Conservation (phyloP, 2,329 filamentous ascomycete species). For the Aureobasidium lini region DNA sequence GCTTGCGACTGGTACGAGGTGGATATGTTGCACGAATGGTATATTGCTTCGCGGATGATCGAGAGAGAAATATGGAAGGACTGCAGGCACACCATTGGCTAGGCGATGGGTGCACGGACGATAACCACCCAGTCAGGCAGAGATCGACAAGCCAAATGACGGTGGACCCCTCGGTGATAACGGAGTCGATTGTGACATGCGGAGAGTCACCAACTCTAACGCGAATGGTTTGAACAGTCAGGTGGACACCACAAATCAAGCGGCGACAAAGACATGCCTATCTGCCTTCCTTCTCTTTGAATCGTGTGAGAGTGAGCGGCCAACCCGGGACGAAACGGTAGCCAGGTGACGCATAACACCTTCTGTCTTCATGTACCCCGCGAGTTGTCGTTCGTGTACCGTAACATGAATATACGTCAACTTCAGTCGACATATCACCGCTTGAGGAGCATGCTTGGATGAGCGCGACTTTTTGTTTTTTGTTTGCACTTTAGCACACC, state of each 20-base stretch:
- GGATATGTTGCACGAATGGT: conserved; percentile 4
- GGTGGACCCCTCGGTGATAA: not conserved
- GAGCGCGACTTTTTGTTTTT: not conserved
- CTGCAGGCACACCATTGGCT: not conserved
- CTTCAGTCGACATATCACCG: not conserved
- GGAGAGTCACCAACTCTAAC: conserved; percentile 5
- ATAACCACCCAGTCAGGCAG: not conserved
- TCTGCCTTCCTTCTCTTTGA: not conserved
- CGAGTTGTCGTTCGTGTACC: conserved; percentile 2
- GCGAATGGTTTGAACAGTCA: not conserved
- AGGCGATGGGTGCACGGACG: not conserved
- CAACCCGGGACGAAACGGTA: not conserved
- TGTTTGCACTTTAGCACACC: not conserved
- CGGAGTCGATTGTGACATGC: not conserved
- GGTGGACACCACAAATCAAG: not conserved
- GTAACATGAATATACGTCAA: conserved; percentile 15
- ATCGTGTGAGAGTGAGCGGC: conserved; percentile 1
- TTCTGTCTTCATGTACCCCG: conserved; percentile 7
- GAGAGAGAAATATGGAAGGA: not conserved
- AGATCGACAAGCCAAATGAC: not conserved
- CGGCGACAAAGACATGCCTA: conserved; percentile 5
- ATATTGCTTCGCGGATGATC: not conserved
- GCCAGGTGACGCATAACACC: not conserved
- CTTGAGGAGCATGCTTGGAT: not conserved
- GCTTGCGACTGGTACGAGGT: not conserved